Base-by-base conservation (phyloP, 495 filamentous ascomycete species). In the Aspergillus nidulans region DNA sequence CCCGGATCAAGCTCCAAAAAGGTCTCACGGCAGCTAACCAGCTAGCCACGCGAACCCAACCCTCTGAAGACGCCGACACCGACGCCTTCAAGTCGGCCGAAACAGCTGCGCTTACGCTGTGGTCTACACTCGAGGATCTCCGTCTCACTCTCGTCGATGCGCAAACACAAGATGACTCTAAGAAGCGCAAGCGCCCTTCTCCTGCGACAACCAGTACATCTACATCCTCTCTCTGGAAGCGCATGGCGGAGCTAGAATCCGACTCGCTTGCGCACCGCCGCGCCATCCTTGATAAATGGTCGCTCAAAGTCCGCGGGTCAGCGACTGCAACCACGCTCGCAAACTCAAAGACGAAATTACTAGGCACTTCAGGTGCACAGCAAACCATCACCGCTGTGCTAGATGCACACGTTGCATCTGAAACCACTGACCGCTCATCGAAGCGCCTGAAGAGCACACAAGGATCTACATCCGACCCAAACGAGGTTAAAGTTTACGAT, bases 1-100 rank as follows among this genome's bases (percentile, higher is more conserved):
- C 87, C 19, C 84, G 94, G 6, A 95, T 98, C 62, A 86, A 89
- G 53, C 72, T 98, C 7, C 94, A 98, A 62, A 96, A 97, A 67
- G 88, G 88, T 4, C 71, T 98, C 15, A 80, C 90, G 15, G 85
- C 88, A 2, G 80, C 85, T 16, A 96, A 97, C 63, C 85, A 91
- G 6, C 79, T 96, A n/a, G 61, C 73, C 0, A 52, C 55, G 1
- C 61, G 61, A 9, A 77, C 81, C 4, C 60, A 66, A 39, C 9
- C 30, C 20, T 12, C 9, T 12, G 47, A 49, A 7, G 58, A 71
- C 21, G 60, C 62, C 19, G 62, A 75, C 26, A 70, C 69, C 4
- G 66, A 79, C 41, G 73, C 72, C 2, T 66, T 95, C 59, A 77
- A 85, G 57, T 87, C 87, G 0, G 95, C 92, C 8, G 94, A 97